Conservation (phyloP, 176 grass and related monocot species). For the Zea mays region Zm-B73-REFERENCE-NAM-5.0 NC_050105.1:118011501-118012000, state of each 20-base stretch:
- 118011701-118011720: conserved; percentile 33
- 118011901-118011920: conserved; percentile 3
- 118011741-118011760: conserved; percentile 36
- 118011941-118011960: conserved; percentile 24
- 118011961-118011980: conserved; percentile 27
- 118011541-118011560: too few relatives aligned
- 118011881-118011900: conserved; percentile 10
- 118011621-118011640: too few relatives aligned
- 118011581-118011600: too few relatives aligned
- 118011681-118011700: neutral
- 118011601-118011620: too few relatives aligned
- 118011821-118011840: conserved; percentile 25
- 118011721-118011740: conserved; percentile 31
- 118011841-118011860: conserved; percentile 52
- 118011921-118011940: conserved; percentile 17
- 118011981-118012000: conserved; percentile 14
- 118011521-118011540: too few relatives aligned
- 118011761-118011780: conserved; percentile 39
- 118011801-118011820: conserved; percentile 42
- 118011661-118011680: conserved; percentile 29
- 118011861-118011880: conserved; percentile 25
- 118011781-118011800: conserved; percentile 38
- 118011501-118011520: too few relatives aligned
- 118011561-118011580: too few relatives aligned
- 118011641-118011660: neutral